Conservation (phyloP, 2,329 filamentous ascomycete species). For the Pseudocercospora fuligena region DNA sequence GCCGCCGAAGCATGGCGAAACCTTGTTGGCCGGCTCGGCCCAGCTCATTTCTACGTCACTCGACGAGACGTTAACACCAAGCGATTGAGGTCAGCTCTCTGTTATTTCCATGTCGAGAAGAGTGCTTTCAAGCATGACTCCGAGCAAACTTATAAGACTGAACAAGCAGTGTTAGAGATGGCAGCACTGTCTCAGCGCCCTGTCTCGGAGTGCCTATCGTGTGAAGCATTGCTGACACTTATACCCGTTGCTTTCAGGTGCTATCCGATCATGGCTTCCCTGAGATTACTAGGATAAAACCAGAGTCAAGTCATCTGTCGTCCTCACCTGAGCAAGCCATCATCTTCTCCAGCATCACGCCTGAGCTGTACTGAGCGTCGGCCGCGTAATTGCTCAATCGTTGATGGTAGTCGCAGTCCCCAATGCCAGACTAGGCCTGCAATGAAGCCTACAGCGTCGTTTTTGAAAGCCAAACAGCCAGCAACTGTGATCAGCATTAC, state of each 20-base stretch:
- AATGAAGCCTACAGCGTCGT: constrained; percentile 85
- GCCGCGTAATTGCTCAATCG: constrained; percentile 22
- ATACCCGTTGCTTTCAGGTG: too few species aligned
- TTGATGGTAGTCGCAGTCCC: constrained; percentile 55
- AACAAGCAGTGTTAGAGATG: too few species aligned
- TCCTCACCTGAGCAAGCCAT: constrained; percentile 21
- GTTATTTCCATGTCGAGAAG: too few species aligned
- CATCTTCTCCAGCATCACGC: constrained; percentile 22
- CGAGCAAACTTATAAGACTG: too few species aligned
- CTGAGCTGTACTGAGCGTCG: constrained; percentile 28
- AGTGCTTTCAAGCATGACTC: too few species aligned
- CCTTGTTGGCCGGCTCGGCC: background rate
- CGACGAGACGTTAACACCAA: background rate
- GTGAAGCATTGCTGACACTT: too few species aligned
- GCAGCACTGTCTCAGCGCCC: too few species aligned
- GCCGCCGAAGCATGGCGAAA: constrained; percentile 2
- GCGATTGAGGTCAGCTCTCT: background rate
- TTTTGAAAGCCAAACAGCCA: constrained; percentile 81
- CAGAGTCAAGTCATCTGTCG: background rate
- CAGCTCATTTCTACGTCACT: background rate
- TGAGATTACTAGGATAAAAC: too few species aligned
- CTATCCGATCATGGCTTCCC: too few species aligned
- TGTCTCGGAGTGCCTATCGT: too few species aligned
- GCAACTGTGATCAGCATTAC: constrained; percentile 90
- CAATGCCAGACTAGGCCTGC: constrained; percentile 81